A percentile compares a stretch with the other conserved stretches of the same genome.
phyloP scores from a whole-genome alignment of 305 asterid species.

The Fraxinus nigra region DNA sequence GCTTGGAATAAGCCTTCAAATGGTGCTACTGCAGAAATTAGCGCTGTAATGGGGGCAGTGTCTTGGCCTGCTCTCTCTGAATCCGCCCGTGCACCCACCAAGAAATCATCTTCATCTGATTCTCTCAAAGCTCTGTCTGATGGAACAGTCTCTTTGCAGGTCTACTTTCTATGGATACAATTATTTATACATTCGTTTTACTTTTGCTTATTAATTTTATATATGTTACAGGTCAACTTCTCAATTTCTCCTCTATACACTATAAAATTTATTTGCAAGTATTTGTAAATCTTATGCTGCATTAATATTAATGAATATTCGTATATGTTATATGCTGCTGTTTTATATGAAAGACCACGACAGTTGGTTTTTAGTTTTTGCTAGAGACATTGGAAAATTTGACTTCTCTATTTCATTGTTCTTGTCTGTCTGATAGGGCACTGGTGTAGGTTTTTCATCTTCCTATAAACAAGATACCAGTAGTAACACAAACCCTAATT shows the following conservation, averaged over 20 bases:
- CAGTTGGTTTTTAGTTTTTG: not conserved
- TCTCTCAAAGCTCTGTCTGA: slow-evolving; percentile 38
- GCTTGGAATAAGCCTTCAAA: slow-evolving; percentile 68
- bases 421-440: slow-evolving; percentile 32
- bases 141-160: slow-evolving; percentile 48
- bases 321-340: not conserved
- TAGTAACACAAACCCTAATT: slow-evolving; percentile 35
- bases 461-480: slow-evolving; percentile 39
- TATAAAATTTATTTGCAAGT: not conserved
- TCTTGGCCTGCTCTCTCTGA: slow-evolving; percentile 81
- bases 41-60: slow-evolving; percentile 67
- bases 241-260: not conserved
- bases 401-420: not conserved
- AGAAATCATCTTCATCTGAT: slow-evolving; percentile 39
- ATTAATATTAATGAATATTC: not conserved
- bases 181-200: not conserved
- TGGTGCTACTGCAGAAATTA: slow-evolving; percentile 35
- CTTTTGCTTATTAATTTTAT: not conserved
- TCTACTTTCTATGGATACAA: slow-evolving; percentile 16
- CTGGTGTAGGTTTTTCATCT: slow-evolving; percentile 32
- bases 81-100: slow-evolving; percentile 63
- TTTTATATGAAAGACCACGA: not conserved
- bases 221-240: not conserved
- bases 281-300: not conserved
- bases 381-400: not conserved